phyloP scores from a whole-genome alignment of 169 alveolate species.

The Eimeria tenella region DNA sequence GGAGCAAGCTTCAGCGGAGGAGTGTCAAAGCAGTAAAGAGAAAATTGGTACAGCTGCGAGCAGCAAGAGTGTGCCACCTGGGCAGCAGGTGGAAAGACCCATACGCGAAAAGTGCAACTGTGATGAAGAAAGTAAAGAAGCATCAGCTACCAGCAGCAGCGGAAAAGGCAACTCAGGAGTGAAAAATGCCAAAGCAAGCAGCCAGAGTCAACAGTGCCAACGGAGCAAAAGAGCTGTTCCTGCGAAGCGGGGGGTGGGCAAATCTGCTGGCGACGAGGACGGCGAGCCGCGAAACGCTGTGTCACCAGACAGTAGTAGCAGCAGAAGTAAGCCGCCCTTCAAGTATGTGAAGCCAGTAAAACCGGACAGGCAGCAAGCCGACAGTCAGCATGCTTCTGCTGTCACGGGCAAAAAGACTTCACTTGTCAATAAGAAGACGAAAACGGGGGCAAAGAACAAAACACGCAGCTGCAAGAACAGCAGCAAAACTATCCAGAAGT shows the following conservation, averaged over 20 bases:
- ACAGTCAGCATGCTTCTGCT: background rate
- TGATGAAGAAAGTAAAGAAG: background rate
- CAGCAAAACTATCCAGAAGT: background rate
- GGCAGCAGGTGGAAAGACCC: background rate
- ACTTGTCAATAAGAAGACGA: background rate
- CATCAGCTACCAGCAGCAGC: background rate
- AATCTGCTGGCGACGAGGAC: background rate
- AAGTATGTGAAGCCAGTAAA: constrained; percentile 57
- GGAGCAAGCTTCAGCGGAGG: constrained; percentile 21
- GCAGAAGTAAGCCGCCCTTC: constrained; percentile 20
- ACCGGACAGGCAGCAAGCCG: constrained; percentile 15
- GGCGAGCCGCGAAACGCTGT: background rate
- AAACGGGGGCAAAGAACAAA: background rate
- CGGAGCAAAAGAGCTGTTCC: background rate
- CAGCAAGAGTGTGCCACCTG: background rate
- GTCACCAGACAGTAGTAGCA: background rate
- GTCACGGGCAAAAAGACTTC: background rate
- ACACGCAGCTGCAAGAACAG: background rate
- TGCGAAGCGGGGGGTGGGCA: constrained; percentile 45
- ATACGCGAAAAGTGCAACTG: background rate
- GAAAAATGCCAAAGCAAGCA: background rate
- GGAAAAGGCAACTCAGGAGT: background rate
- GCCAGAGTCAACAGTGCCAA: background rate
- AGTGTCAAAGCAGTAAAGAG: background rate
- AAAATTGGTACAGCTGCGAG: background rate